phyloP scores from a whole-genome alignment of 2,329 filamentous ascomycete genomes.

The Cadophora malorum region DNA sequence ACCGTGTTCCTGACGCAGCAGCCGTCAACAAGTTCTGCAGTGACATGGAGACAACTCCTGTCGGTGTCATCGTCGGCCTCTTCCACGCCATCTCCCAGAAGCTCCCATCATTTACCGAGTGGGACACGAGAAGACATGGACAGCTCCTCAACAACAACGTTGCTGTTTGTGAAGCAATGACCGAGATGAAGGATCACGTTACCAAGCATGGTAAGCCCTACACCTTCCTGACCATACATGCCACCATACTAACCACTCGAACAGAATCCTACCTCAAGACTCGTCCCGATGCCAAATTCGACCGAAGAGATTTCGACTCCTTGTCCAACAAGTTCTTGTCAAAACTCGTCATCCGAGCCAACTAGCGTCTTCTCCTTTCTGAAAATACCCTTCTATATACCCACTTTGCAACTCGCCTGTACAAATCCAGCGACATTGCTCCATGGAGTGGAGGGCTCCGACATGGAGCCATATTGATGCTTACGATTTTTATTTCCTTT shows the following conservation, averaged over 20 bases:
- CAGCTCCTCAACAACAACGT: constrained; percentile 89
- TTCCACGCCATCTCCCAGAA: constrained; percentile 99
- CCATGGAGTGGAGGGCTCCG: constrained; percentile 30
- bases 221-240: constrained; percentile 25
- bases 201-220: constrained; percentile 82
- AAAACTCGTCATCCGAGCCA: constrained; percentile 93
- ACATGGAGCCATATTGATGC: constrained; percentile 17
- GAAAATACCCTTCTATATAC: constrained; percentile 42
- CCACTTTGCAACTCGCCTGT: constrained; percentile 43
- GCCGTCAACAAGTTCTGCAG: constrained; percentile 93
- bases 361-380: constrained; percentile 56
- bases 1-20: constrained; percentile 83
- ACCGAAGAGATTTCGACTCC: constrained; percentile 91
- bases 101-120: constrained; percentile 88
- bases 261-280: constrained; percentile 86
- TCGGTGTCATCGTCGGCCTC: constrained; percentile 93
- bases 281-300: constrained; percentile 78
- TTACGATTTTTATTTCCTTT: constrained; percentile 37
- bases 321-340: constrained; percentile 97
- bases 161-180: constrained; percentile 94
- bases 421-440: constrained; percentile 40
- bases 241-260: constrained; percentile 50
- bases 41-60: constrained; percentile 95
- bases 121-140: constrained; percentile 91
- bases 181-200: constrained; percentile 90